Conservation (phyloP, 176 grass and related monocot species). For the Oryza glumipatula region DNA sequence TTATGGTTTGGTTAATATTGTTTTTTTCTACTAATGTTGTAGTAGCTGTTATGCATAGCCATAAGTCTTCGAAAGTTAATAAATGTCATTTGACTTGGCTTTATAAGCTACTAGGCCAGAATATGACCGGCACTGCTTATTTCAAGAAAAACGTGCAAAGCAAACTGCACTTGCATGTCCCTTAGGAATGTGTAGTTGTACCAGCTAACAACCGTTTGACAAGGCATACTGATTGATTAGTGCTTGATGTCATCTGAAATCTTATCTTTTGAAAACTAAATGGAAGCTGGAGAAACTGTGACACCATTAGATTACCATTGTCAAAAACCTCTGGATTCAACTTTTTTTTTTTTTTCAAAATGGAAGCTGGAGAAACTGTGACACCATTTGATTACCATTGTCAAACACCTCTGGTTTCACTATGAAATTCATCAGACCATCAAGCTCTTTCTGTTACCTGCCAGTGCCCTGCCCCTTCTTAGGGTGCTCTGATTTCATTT, state of each 20-base stretch:
- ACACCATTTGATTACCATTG: background rate
- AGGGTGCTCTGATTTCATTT: conserved; percentile 24
- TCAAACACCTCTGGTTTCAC: background rate
- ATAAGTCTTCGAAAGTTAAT: conserved; percentile 5
- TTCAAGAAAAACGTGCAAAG: background rate
- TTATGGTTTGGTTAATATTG: conserved; percentile 1
- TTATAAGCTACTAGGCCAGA: conserved; percentile 10
- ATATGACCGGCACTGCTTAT: conserved; percentile 8
- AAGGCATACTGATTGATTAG: conserved; percentile 21
- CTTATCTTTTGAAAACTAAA: background rate
- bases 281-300: conserved; percentile 6
- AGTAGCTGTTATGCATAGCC: conserved; percentile 8
- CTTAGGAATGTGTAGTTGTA: conserved; percentile 38
- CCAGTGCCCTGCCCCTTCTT: conserved; percentile 9
- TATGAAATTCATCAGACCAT: background rate
- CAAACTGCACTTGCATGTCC: conserved; percentile 25
- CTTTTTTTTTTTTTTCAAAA: background rate
- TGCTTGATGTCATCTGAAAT: conserved; percentile 24
- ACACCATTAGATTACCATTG: background rate
- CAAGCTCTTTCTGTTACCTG: conserved; percentile 23
- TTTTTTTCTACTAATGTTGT: conserved; percentile 2
- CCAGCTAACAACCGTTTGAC: conserved; percentile 47
- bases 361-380: conserved; percentile 4
- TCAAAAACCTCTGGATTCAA: background rate
- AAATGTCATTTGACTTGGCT: background rate